A percentile compares a stretch with the other conserved stretches of the same genome.
Evolutionary conservation across 2,329 filamentous ascomycete genomes (phyloP).

Genomic region (Monilinia polystroma): DNA sequence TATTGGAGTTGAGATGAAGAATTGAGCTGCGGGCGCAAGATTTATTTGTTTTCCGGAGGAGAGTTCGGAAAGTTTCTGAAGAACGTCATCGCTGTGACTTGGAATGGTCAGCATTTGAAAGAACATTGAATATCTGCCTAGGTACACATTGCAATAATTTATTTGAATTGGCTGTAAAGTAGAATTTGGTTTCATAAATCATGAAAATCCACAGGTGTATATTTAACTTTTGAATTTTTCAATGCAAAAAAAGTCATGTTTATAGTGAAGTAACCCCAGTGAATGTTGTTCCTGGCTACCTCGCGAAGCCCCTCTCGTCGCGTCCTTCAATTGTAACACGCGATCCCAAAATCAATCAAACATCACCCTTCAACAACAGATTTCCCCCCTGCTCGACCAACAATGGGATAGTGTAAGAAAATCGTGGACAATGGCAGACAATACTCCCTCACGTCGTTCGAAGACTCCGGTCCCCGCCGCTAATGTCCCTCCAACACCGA

Average conservation of each 20-base stretch:
- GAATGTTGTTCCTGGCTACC: neutral
- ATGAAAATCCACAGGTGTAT: neutral
- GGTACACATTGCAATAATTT: neutral
- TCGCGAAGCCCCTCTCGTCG: constrained; percentile 21
- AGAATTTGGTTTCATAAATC: neutral
- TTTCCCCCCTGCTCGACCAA: neutral
- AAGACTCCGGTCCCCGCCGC: constrained; percentile 28
- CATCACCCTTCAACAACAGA: neutral
- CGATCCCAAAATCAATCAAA: constrained; percentile 2
- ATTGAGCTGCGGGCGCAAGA: neutral
- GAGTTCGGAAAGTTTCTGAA: constrained; percentile 11
- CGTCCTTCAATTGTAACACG: constrained; percentile 6
- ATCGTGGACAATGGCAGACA: constrained; percentile 15
- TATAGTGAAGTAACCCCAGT: neutral
- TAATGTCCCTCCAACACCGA: constrained; percentile 44
- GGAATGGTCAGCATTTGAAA: constrained; percentile 12
- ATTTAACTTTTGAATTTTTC: neutral
- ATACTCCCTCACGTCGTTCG: constrained; percentile 20
- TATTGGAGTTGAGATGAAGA: neutral
- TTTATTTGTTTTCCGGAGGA: constrained; percentile 17
- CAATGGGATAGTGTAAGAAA: constrained; percentile 13
- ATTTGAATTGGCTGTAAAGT: neutral
- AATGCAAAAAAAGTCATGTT: neutral
- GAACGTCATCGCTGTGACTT: constrained; percentile 21
- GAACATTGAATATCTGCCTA: neutral